Base-by-base conservation (phyloP, 768 basidiomycete genomes). In the Calocybe gangraenosa region DNA sequence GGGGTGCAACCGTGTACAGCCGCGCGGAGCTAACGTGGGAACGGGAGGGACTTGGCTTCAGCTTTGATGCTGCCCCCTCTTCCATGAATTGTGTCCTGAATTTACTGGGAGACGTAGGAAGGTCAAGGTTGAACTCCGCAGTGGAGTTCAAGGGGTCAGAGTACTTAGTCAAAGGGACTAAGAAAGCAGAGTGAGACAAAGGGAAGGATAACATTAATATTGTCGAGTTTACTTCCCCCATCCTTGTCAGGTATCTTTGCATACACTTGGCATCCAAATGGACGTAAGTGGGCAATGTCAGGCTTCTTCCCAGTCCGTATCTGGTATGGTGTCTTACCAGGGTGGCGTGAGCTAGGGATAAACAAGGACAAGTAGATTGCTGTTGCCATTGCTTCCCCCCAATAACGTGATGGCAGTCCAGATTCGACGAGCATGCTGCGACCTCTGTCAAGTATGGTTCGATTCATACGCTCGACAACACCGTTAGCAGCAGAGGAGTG, bases 191-290 rank as follows among this genome's bases (percentile, higher is more conserved):
- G n/a, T n/a, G n/a, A n/a, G n/a, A n/a, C n/a, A n/a, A n/a, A n/a
- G n/a, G n/a, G n/a, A n/a, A n/a, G n/a, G n/a, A n/a, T n/a, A n/a
- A n/a, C n/a, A n/a, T n/a, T n/a, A n/a, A n/a, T n/a, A n/a, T n/a
- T n/a, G n/a, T 35, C 34, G 7, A 35, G 34, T 18, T 35, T 35
- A 14, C 34, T 35, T 14, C 13, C 17, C 7, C 34, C 34, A 18
- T 35, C 34, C 7, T 46, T 37, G 10, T 33, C 11, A 33, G 37
- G 44, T 11, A 46, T 20, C 37, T 39, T 46, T 7, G 30, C 28
- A n/a, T 17, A 46, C 3, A 28, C 44, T 1, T 32, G 7, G 19
- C 37, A 46, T 6, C 44, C 44, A 32, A 38, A 46, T 1, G 44
- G 44, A 1, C 44, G 11, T 1, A 46, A 20, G 33, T 36, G 37